Conservation (phyloP, 108 stramenopile genomes). For the Pseudonitzschia pungens region DNA sequence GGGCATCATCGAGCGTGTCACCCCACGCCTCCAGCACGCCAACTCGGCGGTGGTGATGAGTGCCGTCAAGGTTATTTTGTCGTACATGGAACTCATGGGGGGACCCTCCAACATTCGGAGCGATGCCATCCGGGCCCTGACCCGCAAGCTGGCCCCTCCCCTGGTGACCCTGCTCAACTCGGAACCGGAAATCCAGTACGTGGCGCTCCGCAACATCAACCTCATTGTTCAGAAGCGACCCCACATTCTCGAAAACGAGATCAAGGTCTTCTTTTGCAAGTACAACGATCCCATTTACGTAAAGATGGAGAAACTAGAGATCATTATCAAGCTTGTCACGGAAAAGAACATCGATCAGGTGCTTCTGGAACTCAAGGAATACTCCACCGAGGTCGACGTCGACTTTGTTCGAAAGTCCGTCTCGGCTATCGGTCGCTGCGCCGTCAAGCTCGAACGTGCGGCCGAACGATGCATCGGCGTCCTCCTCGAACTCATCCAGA, state of each 20-base stretch:
- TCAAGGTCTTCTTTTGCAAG: conserved; percentile 99
- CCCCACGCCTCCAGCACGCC: conserved; percentile 97
- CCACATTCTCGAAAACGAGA: conserved; percentile 94
- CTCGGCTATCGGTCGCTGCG: conserved; percentile 96
- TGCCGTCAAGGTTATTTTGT: conserved; percentile 97
- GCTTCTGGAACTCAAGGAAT: conserved; percentile 97
- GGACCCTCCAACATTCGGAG: conserved; percentile 42
- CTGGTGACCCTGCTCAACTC: conserved; percentile 96
- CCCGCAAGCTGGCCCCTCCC: conserved; percentile 97
- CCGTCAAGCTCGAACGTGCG: conserved; percentile 97
- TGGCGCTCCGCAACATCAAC: conserved; percentile 98
- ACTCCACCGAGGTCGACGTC: conserved; percentile 98
- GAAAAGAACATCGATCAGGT: conserved; percentile 98
- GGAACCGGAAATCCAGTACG: conserved; percentile 99
- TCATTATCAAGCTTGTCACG: conserved; percentile 96
- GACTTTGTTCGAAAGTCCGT: conserved; percentile 99
- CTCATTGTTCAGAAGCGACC: conserved; percentile 98
- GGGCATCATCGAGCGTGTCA: conserved; percentile 98
- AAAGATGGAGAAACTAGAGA: conserved; percentile 99
- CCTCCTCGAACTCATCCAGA: conserved; percentile 97
- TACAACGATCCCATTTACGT: conserved; percentile 99
- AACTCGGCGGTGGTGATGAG: conserved; percentile 99
- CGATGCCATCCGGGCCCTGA: conserved; percentile 83
- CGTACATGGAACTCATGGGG: conserved; percentile 94
- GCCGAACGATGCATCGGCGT: conserved; percentile 99